Evolutionary conservation across 139 green algal genomes (phyloP).

Genomic region (Diplosphaera chodatii): DNA sequence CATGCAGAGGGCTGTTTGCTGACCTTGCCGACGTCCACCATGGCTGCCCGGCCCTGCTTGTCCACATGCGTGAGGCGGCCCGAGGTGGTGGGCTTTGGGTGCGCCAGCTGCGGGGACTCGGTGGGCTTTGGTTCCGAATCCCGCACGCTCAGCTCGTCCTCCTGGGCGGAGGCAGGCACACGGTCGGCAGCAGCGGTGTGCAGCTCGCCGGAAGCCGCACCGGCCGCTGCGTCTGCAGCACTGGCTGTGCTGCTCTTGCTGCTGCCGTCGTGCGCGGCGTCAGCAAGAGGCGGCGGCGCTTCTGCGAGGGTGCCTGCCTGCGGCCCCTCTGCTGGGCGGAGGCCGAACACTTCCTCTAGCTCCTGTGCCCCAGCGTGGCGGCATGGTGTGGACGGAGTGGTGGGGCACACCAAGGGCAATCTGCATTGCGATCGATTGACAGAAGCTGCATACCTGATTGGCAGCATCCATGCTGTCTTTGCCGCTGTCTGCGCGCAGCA

Average conservation of each 20-base stretch:
- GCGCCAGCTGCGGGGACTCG: neutral
- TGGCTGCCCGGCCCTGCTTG: conserved; percentile 47
- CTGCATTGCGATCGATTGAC: no score
- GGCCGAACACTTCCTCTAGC: neutral
- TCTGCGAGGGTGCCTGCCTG: neutral
- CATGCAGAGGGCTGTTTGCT: no score
- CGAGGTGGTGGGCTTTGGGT: neutral
- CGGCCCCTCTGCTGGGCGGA: neutral
- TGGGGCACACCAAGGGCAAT: no score
- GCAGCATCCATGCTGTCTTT: neutral
- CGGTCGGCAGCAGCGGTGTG: no score
- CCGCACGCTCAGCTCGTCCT: neutral
- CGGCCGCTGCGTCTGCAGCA: no score
- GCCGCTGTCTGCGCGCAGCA: neutral
- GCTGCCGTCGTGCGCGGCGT: neutral
- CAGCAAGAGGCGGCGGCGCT: no score
- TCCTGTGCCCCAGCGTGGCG: no score
- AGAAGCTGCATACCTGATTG: no score
- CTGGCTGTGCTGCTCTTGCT: no score
- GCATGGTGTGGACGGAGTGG: no score
- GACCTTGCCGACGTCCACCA: conserved; percentile 76
- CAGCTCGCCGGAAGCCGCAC: no score
- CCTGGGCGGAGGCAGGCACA: neutral
- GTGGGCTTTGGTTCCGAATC: neutral
- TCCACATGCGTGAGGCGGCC: conserved; percentile 43